phyloP scores from a whole-genome alignment of 164 flowering plant genomes.

The Sedum album region DNA sequence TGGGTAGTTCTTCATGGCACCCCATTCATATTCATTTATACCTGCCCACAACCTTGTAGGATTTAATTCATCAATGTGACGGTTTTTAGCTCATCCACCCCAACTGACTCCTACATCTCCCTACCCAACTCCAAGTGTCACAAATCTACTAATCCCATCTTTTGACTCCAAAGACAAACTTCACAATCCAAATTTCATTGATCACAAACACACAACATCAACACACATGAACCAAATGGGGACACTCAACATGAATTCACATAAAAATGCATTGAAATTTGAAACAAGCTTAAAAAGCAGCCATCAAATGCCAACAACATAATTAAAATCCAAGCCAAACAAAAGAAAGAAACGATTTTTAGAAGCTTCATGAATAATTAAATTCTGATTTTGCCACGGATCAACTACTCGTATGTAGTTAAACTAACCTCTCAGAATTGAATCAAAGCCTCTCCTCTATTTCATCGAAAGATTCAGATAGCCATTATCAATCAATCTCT shows the following conservation, averaged over 20 bases:
- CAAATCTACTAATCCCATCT: neutral
- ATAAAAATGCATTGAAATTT: too few relatives aligned
- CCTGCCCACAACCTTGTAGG: too few relatives aligned
- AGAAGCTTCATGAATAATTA: neutral
- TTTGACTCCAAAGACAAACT: neutral
- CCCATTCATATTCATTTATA: too few relatives aligned
- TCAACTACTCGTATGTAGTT: neutral
- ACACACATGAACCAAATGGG: neutral
- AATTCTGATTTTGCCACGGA: neutral
- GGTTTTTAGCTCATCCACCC: too few relatives aligned
- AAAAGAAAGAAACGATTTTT: too few relatives aligned
- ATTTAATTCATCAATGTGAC: too few relatives aligned
- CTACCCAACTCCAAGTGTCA: neutral
- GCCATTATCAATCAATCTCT: neutral
- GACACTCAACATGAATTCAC: too few relatives aligned
- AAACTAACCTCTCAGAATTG: neutral
- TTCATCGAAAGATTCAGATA: neutral
- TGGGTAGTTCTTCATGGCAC: too few relatives aligned
- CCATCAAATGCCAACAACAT: too few relatives aligned
- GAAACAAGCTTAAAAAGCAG: neutral
- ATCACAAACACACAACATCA: neutral
- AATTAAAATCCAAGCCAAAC: too few relatives aligned
- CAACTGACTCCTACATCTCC: neutral
- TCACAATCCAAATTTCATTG: neutral
- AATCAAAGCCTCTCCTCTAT: neutral